Percentiles rank a stretch among this genome's conserved stretches.
These are phyloP conservation scores for Quillaja saponaria DNA, from an alignment of 306 rosid genomes.

Conservation along the genomic window DNA sequence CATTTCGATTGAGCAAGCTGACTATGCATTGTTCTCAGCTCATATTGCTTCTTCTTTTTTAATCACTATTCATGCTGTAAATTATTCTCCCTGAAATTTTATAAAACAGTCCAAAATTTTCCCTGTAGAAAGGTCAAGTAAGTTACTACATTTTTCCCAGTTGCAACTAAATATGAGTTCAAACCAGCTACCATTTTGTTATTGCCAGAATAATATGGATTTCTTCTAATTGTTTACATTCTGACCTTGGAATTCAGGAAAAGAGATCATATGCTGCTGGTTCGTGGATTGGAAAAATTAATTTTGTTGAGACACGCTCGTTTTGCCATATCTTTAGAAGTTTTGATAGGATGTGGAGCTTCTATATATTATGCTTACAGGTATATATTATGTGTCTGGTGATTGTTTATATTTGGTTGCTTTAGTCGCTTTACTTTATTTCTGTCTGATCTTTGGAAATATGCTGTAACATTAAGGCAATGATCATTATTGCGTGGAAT, in stretches of 20 bases:
- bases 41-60: conserved; percentile 6
- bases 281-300: conserved; percentile 77
- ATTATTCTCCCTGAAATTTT: conserved; percentile 17
- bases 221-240: too few species aligned
- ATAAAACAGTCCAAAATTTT: conserved; percentile 22
- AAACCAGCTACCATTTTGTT: too few species aligned
- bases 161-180: too few species aligned
- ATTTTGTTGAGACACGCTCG: conserved; percentile 86
- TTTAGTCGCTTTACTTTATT: conserved; percentile 20
- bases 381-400: too few species aligned
- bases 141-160: background rate
- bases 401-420: conserved; percentile 22
- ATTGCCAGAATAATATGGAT: too few species aligned
- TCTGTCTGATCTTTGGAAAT: conserved; percentile 29
- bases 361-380: conserved; percentile 84
- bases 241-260: conserved; percentile 49
- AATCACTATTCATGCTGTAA: background rate
- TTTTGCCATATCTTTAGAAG: conserved; percentile 88
- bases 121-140: conserved; percentile 5
- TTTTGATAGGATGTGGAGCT: conserved; percentile 97
- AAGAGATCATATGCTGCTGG: conserved; percentile 27
- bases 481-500: conserved; percentile 91
- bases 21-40: too few species aligned
- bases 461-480: conserved; percentile 63
- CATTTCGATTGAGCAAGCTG: conserved; percentile 6